Percentiles rank a stretch among this genome's conserved stretches.
These are phyloP conservation scores for Phragmites australis DNA, from an alignment of 176 grass and related monocot species.

Conservation along the genomic window DNA sequence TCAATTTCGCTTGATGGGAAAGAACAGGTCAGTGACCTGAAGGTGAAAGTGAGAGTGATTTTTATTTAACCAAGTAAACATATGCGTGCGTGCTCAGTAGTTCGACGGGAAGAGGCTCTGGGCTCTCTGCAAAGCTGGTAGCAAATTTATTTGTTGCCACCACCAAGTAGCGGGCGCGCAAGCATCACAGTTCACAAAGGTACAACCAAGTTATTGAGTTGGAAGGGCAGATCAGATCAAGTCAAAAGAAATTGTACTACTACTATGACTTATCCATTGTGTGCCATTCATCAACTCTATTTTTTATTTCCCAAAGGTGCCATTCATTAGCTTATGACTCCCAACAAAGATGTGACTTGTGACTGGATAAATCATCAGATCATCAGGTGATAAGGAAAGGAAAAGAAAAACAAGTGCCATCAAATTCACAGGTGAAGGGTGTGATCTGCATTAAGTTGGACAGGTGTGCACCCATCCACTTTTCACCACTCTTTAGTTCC, in stretches of 20 bases:
- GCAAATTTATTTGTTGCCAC: too few species aligned
- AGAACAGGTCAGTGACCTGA: too few species aligned
- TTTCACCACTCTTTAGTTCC: conserved; percentile 60
- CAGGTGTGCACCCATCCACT: conserved; percentile 50
- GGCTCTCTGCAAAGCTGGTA: too few species aligned
- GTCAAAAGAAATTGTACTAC: background rate
- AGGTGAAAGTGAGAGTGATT: too few species aligned
- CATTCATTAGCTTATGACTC: conserved; percentile 27
- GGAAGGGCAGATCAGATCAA: conserved; percentile 17
- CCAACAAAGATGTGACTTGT: conserved; percentile 33
- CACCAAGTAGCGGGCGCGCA: background rate
- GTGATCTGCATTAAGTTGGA: conserved; percentile 74
- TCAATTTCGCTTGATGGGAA: background rate
- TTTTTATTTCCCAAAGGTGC: background rate
- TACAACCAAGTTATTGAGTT: conserved; percentile 9
- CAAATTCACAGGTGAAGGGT: conserved; percentile 66
- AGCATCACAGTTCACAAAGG: conserved; percentile 12
- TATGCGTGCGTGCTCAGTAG: too few species aligned
- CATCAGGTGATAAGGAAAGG: conserved; percentile 21
- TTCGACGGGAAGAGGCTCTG: too few species aligned
- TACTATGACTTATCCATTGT: background rate
- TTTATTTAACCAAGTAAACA: too few species aligned
- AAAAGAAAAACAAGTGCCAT: conserved; percentile 24
- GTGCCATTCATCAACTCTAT: background rate
- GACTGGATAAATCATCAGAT: conserved; percentile 36